Evolutionary conservation across 2,329 filamentous ascomycete genomes (phyloP), one percentile per base, ranked within the genome.

Genomic region (Camillea tinctor): DNA sequence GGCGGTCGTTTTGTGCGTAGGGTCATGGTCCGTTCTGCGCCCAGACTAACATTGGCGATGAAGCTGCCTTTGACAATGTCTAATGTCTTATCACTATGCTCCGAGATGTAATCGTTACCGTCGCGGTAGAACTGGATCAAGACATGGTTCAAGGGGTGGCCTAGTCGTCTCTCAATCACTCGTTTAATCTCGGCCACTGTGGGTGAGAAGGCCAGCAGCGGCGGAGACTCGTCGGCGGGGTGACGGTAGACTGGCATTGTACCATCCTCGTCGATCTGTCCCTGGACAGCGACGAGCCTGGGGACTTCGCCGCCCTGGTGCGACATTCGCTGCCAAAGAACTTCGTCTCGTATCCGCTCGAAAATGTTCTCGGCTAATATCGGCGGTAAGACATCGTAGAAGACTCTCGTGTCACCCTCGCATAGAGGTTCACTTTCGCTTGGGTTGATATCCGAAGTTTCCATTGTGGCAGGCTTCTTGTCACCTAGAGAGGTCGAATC

Each of bases 1-100:
- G 63, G 64, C 49, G 71, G 72, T 63, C 90, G 89, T 77, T 96
- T 97, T 11, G 90, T 94, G 55, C 95, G 87, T 40, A 99, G 84
- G 0, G 91, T 84, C 93, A 98, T 97, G 2, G 88, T 93, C 56
- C 95, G 84, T 76, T 96, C 88, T 0, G 94, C 93, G 1, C 95
- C 95, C n/a, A 98, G 83, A 66, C 92, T 97, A 54, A 97, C 87
- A 71, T 98, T 99, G 65, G 93, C 92, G 66, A 99, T 96, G 61
- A 83, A 93, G 22, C 91, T 95, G 4, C 83, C 87, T 23, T 84
- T 86, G 13, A 87, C 88, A 59, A 99, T 95, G 73, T 99, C 95
- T 22, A 99, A 80, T 0, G 94, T 97, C 77, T 99, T 99, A 74
- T 99, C 95, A 48, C 92, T 96, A 72, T 99, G 95, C 72, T 99